Base-by-base conservation (phyloP, 164 flowering plant species). In the Dillenia suffruticosa region DNA sequence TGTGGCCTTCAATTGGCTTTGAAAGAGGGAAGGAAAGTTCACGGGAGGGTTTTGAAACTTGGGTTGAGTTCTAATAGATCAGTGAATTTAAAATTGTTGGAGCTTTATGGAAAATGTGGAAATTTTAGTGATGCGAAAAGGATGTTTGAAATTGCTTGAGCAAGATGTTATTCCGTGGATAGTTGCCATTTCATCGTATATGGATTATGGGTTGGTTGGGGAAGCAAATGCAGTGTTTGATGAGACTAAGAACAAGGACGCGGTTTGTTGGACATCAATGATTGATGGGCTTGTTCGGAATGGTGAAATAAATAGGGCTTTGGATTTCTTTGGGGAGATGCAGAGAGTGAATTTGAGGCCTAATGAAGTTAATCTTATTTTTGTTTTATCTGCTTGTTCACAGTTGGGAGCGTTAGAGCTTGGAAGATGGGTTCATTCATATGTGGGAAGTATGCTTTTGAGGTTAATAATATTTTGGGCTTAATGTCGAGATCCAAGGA, bases 191-290 rank as follows among this genome's bases (percentile, higher is more conserved):
- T 68, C 65, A 44, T 75, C 57, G 58, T 78, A 62, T 44, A 14
- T 55, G 2, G 56, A 62, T 57, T 57, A 62, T 57, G 76, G 82
- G 0, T 43, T 68, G 62, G 59, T 71, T 9, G 66, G 71, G 44
- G 54, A 69, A 1, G 82, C 80, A 0, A 44, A 43, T 12, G 54
- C 10, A 8, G 15, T 72, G 43, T 78, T 78, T 48, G 12, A 56
- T 24, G 44, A 45, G 17, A 50, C 74, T 13, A 13, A 14, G 49
- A 53, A 0, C 1, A 72, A 65, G 64, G 81, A 77, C 49, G 69
- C 70, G 12, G 76, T 78, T 14, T 78, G 82, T 68, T 81, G 84
- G 85, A 74, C 75, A 0, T 81, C 77, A 0, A 70, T 78, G 85
- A 78, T 81, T 49, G 76, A 76, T 70, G 79, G 81, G 52, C 64